Percentiles rank a stretch among this genome's conserved stretches.
Conservation (phyloP, 371 early-diverging fungal species). For the Mortierella sp. region DNA sequence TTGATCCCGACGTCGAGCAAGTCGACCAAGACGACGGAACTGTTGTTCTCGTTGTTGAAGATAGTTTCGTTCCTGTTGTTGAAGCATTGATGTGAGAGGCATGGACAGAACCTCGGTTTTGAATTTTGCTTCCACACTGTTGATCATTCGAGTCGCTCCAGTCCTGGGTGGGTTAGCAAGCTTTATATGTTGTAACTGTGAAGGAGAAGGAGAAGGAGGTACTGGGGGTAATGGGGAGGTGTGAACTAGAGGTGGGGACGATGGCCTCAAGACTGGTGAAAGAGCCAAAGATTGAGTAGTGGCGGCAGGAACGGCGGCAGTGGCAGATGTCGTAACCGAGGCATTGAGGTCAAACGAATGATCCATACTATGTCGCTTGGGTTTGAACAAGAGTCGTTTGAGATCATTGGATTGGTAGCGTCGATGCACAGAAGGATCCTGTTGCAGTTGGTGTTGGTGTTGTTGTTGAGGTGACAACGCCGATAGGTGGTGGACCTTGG, state of each 20-base stretch:
- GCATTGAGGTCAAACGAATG: not conserved
- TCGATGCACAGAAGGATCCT: not conserved
- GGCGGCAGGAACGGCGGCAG: not conserved
- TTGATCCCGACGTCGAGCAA: too few relatives aligned
- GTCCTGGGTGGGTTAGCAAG: too few relatives aligned
- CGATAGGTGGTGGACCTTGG: not conserved
- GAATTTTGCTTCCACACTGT: slow-evolving; percentile 39
- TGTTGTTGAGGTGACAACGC: not conserved
- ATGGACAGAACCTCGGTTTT: slow-evolving; percentile 34
- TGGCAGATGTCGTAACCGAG: not conserved
- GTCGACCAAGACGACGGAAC: too few relatives aligned
- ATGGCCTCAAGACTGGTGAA: not conserved
- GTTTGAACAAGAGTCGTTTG: slow-evolving; percentile 23
- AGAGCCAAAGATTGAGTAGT: not conserved
- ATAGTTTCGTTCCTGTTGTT: slow-evolving; percentile 26
- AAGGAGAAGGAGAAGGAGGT: too few relatives aligned
- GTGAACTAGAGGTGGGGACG: not conserved
- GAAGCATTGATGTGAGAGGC: slow-evolving; percentile 17
- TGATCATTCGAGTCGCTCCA: slow-evolving; percentile 21
- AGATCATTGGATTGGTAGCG: not conserved
- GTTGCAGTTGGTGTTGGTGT: not conserved
- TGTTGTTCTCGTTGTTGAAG: slow-evolving; percentile 4
- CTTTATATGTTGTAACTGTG: not conserved
- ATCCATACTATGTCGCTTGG: slow-evolving; percentile 45
- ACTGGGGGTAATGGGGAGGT: not conserved